These are phyloP conservation scores for Helminthosporium solani DNA, from an alignment of 2,329 filamentous ascomycete genomes.

Conservation along the genomic window DNA sequence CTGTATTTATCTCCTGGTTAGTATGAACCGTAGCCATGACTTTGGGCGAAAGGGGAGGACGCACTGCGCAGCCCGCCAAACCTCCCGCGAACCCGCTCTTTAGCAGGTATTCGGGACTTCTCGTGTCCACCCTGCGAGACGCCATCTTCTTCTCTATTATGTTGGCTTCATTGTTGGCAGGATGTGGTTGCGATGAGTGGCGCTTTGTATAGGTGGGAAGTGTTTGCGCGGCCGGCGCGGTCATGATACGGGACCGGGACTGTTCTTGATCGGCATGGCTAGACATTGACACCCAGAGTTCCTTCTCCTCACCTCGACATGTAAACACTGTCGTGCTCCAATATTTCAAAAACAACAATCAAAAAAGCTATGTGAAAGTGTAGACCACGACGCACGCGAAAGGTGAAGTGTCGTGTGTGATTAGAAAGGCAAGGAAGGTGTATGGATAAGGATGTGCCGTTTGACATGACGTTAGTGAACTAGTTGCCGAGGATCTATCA, in stretches of 20 bases:
- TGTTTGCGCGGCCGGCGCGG: conserved; percentile 27
- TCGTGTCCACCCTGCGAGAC: conserved; percentile 60
- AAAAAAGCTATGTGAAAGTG: too few species aligned
- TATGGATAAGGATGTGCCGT: conserved; percentile 3
- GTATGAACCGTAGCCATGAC: background rate
- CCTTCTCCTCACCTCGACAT: conserved; percentile 25
- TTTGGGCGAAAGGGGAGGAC: conserved; percentile 29
- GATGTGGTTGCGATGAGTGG: conserved; percentile 45
- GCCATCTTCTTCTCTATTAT: conserved; percentile 25
- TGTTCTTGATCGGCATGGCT: conserved; percentile 37
- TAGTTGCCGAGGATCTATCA: conserved; percentile 18
- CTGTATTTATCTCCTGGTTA: conserved; percentile 50
- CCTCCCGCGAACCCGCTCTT: conserved; percentile 85
- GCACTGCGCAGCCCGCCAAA: conserved; percentile 85
- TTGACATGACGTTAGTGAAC: conserved; percentile 15
- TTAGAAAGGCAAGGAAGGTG: conserved; percentile 4
- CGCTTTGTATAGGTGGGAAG: conserved; percentile 15
- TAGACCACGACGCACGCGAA: too few species aligned
- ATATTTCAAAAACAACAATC: too few species aligned
- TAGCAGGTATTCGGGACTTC: conserved; percentile 79
- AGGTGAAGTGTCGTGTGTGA: too few species aligned
- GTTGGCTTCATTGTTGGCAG: conserved; percentile 55
- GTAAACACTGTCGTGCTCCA: too few species aligned
- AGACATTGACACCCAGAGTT: conserved; percentile 42
- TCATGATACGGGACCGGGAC: conserved; percentile 43